phyloP scores from a whole-genome alignment of 75 land plant species.

The Cupressus sempervirens region DNA sequence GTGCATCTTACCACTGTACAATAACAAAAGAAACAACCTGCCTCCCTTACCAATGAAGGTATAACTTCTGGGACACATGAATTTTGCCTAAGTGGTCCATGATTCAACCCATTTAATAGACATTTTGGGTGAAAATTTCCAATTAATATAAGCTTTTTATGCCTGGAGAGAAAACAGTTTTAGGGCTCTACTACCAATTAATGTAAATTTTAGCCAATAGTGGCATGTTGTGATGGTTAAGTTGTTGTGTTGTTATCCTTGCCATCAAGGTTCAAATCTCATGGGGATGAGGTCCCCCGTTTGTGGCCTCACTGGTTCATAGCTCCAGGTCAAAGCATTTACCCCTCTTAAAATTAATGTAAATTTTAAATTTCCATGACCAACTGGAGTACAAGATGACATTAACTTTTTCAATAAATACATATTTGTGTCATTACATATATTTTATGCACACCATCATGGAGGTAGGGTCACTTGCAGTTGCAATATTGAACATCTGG shows the following conservation, averaged over 20 bases:
- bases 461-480: neutral
- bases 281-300: too few relatives aligned
- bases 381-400: neutral
- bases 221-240: too few relatives aligned
- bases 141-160: neutral
- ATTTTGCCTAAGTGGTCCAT: neutral
- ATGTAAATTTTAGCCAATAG: too few relatives aligned
- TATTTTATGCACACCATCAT: neutral
- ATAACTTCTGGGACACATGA: neutral
- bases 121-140: neutral
- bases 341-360: too few relatives aligned
- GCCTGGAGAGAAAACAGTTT: neutral
- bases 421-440: neutral
- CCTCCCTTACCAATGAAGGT: neutral
- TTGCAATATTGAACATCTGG: neutral
- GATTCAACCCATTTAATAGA: neutral
- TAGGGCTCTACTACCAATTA: neutral
- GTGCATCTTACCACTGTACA: neutral
- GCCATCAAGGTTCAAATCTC: too few relatives aligned
- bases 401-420: neutral
- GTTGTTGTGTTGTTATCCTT: too few relatives aligned
- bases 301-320: too few relatives aligned
- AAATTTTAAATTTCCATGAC: neutral
- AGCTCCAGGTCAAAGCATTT: too few relatives aligned
- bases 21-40: neutral